Evolutionary conservation across 768 basidiomycete genomes (phyloP).

Genomic region (Suillus subluteus): DNA sequence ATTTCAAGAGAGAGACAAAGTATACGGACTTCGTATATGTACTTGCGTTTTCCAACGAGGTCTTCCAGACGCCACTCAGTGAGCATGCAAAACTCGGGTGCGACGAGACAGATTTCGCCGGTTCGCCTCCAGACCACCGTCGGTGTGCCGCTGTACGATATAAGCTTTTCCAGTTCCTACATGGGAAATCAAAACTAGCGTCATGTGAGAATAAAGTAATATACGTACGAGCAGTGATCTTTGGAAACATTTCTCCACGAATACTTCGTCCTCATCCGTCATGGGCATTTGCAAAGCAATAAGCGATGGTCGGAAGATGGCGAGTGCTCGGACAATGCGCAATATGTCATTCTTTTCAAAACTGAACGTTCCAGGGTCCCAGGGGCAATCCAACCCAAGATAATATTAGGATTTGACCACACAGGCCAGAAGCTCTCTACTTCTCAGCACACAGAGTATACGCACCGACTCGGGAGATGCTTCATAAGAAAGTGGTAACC

Average conservation of each 20-base stretch:
- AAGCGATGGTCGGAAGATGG: conserved; percentile 93
- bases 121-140: conserved; percentile 98
- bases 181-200: conserved; percentile 10
- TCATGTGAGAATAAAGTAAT: conserved; percentile 3
- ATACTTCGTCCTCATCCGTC: conserved; percentile 93
- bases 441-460: conserved; percentile 40
- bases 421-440: conserved; percentile 45
- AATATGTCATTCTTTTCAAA: conserved; percentile 97
- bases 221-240: conserved; percentile 79
- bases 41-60: conserved; percentile 60
- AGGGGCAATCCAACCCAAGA: conserved; percentile 42
- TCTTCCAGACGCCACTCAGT: conserved; percentile 91
- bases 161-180: conserved; percentile 95
- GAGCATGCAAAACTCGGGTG: conserved; percentile 94
- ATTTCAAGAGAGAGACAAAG: conserved; percentile 21
- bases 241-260: conserved; percentile 96
- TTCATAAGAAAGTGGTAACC: conserved; percentile 98
- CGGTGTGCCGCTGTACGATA: conserved; percentile 95
- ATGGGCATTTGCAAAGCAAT: conserved; percentile 98
- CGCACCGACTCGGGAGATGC: conserved; percentile 82
- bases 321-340: conserved; percentile 91
- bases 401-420: conserved; percentile 37
- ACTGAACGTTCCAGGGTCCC: conserved; percentile 43
- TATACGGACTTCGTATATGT: conserved; percentile 45
- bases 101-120: conserved; percentile 96